Base-by-base conservation (phyloP, 1,139 yeast genomes). In the Protomyces arabidopsidicola region DNA sequence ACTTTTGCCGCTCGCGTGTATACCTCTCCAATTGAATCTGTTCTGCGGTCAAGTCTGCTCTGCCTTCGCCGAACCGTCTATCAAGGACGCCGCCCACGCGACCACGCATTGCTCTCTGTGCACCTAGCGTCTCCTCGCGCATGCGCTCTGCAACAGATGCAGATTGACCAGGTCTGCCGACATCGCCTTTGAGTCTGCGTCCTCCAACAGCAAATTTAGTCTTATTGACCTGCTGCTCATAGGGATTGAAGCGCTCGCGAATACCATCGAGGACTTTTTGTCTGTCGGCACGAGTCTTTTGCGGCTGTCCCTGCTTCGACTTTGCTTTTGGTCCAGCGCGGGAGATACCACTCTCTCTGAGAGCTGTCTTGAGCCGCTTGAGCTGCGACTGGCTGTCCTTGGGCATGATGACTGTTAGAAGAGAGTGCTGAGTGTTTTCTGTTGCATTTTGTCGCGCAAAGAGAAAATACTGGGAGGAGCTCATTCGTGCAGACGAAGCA, bases 21-120 rank as follows among this genome's bases (percentile, higher is more conserved):
- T 90, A 95, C 77, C 98, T 85, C 72, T 88, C 96, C 76, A 93
- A 82, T 97, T 91, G 91, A 74, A 88, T 89, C 71, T 93, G 97
- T 75, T 95, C 98, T 14, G 85, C 85, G 22, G 87, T 83, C 79
- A 95, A 73, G 58, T 81, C 77, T 42, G 82, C 78, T 75, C 89
- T 86, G 70, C 84, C 82, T 73, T 93, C 98, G 73, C 98, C 99
- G 75, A 95, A 93, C 75, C 98, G 84, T 70, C 90, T 81, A 78
- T 95, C 98, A 3, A 84, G 74, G 20, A 95, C 72, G 2, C 90
- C 90, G 60, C 98, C 97, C 36, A 82, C 84, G 72, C 83, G 87
- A 68, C 89, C 88, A 69, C 84, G 83, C 64, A 79, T 76, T 16
- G 80, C 75, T 74, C 81, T 82, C 69, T 83, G 86, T 39, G 83